Evolutionary conservation across 2,329 filamentous ascomycete species (phyloP).

Genomic region (Penicillium glabrum): DNA sequence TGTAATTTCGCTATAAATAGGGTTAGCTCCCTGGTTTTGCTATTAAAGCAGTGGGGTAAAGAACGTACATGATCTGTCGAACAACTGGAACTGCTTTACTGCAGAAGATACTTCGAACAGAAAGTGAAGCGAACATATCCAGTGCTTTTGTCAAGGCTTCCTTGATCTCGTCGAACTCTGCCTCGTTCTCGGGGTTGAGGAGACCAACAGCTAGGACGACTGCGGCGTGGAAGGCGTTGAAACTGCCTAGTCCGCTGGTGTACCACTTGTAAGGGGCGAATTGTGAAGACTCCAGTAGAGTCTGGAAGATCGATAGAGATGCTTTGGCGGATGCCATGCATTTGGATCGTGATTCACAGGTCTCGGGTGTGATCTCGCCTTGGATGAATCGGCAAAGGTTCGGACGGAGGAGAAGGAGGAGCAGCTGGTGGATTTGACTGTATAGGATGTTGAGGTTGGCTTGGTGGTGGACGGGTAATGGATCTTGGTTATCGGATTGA

Average conservation of each 20-base stretch:
- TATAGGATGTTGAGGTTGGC: conserved; percentile 44
- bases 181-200: conserved; percentile 27
- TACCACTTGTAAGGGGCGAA: conserved; percentile 44
- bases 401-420: conserved; percentile 39
- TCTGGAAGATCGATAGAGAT: conserved; percentile 35
- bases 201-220: conserved; percentile 32
- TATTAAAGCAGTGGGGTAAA: background rate
- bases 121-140: conserved; percentile 33
- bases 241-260: conserved; percentile 39
- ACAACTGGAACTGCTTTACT: conserved; percentile 38
- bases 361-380: conserved; percentile 31
- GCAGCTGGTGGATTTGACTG: conserved; percentile 40
- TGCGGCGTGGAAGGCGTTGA: conserved; percentile 43
- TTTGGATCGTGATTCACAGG: conserved; percentile 28
- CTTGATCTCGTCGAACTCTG: conserved; percentile 32
- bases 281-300: conserved; percentile 28
- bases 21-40: background rate
- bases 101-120: conserved; percentile 37
- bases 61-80: conserved; percentile 34
- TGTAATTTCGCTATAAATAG: conserved; percentile 22
- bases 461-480: conserved; percentile 34
- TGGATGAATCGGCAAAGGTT: conserved; percentile 33
- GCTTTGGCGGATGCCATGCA: conserved; percentile 36
- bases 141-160: conserved; percentile 29
- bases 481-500: conserved; percentile 21